Evolutionary conservation across 129 eudicot species (phyloP), one percentile per base, ranked within the genome.

Genomic region (Lactuca sativa): DNA sequence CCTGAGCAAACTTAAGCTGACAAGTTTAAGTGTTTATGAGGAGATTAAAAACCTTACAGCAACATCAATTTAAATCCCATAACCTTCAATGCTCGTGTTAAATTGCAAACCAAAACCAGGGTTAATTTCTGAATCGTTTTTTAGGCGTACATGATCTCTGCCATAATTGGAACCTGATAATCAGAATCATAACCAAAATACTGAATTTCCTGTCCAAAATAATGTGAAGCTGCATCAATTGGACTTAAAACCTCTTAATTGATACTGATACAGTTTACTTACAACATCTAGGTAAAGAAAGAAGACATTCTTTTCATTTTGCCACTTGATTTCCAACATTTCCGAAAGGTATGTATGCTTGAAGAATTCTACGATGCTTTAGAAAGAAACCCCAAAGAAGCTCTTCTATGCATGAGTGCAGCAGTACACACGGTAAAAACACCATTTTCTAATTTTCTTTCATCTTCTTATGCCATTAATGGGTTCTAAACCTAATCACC

Each of bases 321-420:
- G 66, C 82, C 92, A 70, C 84, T 93, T 59, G 95, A 93, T 75
- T 90, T 90, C 71, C 90, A 90, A 71, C 92, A 85, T 30, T 93
- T 93, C 40, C 81, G 76, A 18, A 83, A 80, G 61, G 79, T 74
- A 57, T 93, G 97, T 52, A 61, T 59, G 43, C 5, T 87, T 7
- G 74, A 73, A 66, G 80, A 76, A 8, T 80, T 93, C 64, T 87
- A 83, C 55, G 79, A 49, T 9, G 59, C 77, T 31, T 67, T 93
- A 36, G 90, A 87, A 44, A 85, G 73, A 70, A 87, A 85, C 41
- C 93, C 99, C 9, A 87, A 87, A 87, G 97, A 89, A 73, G 95
- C 99, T 71, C 85, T 93, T 36, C 66, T 82, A 32, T 93, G 97
- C 82, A 82, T 90, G 84, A 75, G 95, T 52, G 92, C 95, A 56